Conservation (phyloP, 345 rosid species). For the Citrus glauca region DNA sequence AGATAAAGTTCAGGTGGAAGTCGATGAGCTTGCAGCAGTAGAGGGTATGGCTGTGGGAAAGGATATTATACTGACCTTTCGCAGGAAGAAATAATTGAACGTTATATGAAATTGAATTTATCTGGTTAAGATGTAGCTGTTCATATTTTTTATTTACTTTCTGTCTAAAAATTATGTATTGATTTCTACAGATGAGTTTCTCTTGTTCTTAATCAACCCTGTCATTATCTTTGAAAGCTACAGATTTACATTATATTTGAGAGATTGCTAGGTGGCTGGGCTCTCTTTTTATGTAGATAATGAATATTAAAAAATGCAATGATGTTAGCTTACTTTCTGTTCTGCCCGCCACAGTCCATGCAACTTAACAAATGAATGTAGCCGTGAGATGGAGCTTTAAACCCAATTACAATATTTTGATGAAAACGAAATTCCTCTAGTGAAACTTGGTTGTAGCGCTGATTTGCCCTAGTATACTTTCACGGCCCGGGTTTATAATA, state of each 20-base stretch:
- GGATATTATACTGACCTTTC: conserved; percentile 81
- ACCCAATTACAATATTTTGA: too few species aligned
- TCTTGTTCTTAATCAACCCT: not conserved
- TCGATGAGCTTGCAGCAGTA: conserved; percentile 59
- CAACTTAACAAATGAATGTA: too few species aligned
- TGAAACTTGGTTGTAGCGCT: too few species aligned
- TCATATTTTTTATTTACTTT: not conserved
- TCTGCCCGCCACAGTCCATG: too few species aligned
- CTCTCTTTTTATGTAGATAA: not conserved
- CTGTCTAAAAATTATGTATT: not conserved
- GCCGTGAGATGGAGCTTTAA: too few species aligned
- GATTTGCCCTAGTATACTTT: too few species aligned
- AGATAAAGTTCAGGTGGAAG: conserved; percentile 56
- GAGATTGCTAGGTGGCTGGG: not conserved
- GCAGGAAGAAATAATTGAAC: conserved; percentile 51
- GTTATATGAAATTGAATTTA: conserved; percentile 35
- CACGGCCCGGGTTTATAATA: too few species aligned
- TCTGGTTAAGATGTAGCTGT: not conserved
- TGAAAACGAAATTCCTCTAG: too few species aligned
- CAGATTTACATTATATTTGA: not conserved
- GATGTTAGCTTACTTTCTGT: too few species aligned
- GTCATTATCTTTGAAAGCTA: not conserved
- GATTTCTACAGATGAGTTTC: not conserved
- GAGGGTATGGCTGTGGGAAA: conserved; percentile 61
- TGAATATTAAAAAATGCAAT: not conserved